Base-by-base conservation (phyloP, 306 rosid genomes). In the Notholithocarpus densiflorus region DNA sequence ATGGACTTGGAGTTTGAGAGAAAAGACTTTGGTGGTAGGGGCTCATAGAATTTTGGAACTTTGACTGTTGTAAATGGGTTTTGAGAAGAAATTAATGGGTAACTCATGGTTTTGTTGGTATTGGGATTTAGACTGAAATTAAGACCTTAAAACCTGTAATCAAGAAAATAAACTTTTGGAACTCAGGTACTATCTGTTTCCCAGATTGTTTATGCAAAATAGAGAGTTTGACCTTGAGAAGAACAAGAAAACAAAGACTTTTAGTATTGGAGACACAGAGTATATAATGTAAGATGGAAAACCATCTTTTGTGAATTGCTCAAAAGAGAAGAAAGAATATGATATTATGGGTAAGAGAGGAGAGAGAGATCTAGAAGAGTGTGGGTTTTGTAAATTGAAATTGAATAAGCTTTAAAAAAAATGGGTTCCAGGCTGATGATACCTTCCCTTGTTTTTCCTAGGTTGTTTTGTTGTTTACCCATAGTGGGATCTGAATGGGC, bases 361-460 rank as follows among this genome's bases (percentile, higher is more conserved):
- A 19, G 53, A 48, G 89, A 1, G 45, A 37, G 79, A 87, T 89
- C 91, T 82, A 74, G 93, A 91, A 86, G 85, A 77, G 82, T 82
- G 76, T 72, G 26, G 37, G 80, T 55, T 20, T 21, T 73, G 27
- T 3, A 19, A 57, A 15, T 59, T 1, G 15, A 55, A 32, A 37
- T 37, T 7, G 45, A 37, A 37, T 37, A 2, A 64, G 6, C 5
- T 0, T 3, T 29, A 0, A 20, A n/a, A 21, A 11, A 48, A 17
- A 4, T 24, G 21, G 6, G 23, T 26, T 27, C 76, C 78, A 48
- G 70, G 68, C 20, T 34, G 8, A 34, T 21, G 59, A 40, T 51
- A 51, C 80, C 17, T n/a, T n/a, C n/a, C n/a, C n/a, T 37, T 62
- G 51, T 78, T 6, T 17, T 55, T n/a, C 2, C 5, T 20, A 59